Conservation (phyloP, 305 asterid genomes). For the Solanum chacoense region DNA sequence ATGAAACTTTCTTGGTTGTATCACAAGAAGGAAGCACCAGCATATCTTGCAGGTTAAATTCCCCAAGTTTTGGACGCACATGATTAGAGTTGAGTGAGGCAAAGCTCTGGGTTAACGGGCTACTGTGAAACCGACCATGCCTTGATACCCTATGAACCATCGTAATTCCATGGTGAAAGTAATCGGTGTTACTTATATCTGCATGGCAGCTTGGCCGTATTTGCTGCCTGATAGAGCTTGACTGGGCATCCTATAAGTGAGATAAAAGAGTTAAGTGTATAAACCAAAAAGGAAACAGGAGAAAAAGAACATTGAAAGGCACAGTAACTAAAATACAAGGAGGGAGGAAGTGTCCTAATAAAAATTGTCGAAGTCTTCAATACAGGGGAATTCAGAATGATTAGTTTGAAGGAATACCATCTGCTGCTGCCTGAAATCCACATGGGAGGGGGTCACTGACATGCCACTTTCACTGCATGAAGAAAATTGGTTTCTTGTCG, state of each 20-base stretch:
- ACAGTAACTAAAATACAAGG: background rate
- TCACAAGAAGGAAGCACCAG: slow-evolving; percentile 16
- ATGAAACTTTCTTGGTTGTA: slow-evolving; percentile 12
- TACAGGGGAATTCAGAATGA: background rate
- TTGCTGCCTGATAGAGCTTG: slow-evolving; percentile 26
- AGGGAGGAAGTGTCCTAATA: background rate
- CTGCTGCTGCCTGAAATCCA: slow-evolving; percentile 33
- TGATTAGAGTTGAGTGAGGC: slow-evolving; percentile 14
- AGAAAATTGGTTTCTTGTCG: slow-evolving; percentile 20
- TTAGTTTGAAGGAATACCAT: slow-evolving; percentile 6
- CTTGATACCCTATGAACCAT: slow-evolving; percentile 16
- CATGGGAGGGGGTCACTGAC: slow-evolving; percentile 24
- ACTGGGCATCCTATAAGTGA: slow-evolving; percentile 30
- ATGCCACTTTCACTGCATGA: slow-evolving; percentile 24
- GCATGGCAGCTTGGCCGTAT: slow-evolving; percentile 19
- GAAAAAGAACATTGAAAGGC: background rate
- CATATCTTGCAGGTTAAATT: slow-evolving; percentile 10
- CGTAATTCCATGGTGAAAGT: slow-evolving; percentile 16
- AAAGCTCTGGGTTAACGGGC: slow-evolving; percentile 16
- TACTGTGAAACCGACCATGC: slow-evolving; percentile 15
- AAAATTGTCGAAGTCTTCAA: background rate
- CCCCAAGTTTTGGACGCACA: slow-evolving; percentile 17
- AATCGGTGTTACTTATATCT: slow-evolving; percentile 24
- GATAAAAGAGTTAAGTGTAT: background rate
- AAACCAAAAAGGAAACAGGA: background rate